Conservation (phyloP, 371 early-diverging fungal genomes). For the Circinella minor region DNA sequence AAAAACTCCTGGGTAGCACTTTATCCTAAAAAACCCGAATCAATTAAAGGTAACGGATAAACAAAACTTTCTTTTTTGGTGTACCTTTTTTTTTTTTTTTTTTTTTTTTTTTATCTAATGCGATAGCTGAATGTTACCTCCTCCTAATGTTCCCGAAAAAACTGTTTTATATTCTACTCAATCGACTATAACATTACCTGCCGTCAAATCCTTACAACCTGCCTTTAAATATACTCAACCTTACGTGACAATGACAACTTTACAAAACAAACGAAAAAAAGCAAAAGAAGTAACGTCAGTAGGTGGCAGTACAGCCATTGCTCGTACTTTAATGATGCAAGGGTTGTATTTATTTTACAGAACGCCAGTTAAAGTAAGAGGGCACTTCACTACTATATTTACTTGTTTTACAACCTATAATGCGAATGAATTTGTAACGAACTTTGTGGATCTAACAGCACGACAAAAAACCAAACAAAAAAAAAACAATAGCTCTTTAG, state of each 20-base stretch:
- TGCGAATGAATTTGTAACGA: no score
- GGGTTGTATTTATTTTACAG: slow-evolving; percentile 76
- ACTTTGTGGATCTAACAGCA: no score
- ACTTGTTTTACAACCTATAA: neutral
- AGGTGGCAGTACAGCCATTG: slow-evolving; percentile 64
- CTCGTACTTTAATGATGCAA: slow-evolving; percentile 67
- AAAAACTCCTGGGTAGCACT: no score
- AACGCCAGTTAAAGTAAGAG: slow-evolving; percentile 74
- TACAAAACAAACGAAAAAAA: slow-evolving; percentile 37
- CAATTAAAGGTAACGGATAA: no score
- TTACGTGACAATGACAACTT: neutral
- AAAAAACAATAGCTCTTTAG: slow-evolving; percentile 64
- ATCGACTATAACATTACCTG: no score
- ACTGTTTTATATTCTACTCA: no score
- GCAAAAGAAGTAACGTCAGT: slow-evolving; percentile 58
- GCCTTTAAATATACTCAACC: neutral
- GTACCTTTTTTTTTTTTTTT: no score
- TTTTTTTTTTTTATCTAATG: no score
- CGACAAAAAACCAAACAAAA: neutral
- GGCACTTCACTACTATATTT: neutral
- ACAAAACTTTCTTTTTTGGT: no score
- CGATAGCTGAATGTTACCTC: no score
- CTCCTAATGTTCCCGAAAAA: no score
- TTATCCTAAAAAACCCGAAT: no score
- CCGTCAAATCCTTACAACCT: neutral